Evolutionary conservation across 2,329 filamentous ascomycete species (phyloP).

Genomic region (Fusarium transvaalense): DNA sequence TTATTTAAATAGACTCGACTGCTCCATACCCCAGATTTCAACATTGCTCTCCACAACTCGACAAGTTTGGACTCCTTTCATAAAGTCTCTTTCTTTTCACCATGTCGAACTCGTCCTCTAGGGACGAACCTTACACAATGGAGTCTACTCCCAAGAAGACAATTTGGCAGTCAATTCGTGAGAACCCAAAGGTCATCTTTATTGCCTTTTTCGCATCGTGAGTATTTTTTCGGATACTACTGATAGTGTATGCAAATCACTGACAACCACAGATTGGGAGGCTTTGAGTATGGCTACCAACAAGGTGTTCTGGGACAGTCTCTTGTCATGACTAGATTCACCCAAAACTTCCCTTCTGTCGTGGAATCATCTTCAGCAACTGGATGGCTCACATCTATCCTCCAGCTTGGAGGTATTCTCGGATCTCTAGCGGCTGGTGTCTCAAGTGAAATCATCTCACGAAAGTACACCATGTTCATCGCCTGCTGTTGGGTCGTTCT

Average conservation of each 20-base stretch:
- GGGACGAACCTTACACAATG: conserved; percentile 19
- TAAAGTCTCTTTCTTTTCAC: neutral
- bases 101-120: conserved; percentile 22
- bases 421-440: conserved; percentile 62
- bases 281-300: conserved; percentile 53
- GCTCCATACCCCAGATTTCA: conserved; percentile 30
- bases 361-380: conserved; percentile 60
- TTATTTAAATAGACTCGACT: conserved; percentile 30
- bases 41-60: conserved; percentile 23
- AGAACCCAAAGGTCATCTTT: conserved; percentile 45
- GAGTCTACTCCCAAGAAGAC: conserved; percentile 25
- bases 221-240: neutral
- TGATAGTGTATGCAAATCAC: accelerated
- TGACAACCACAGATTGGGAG: conserved; percentile 36
- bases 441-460: conserved; percentile 62
- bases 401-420: conserved; percentile 63
- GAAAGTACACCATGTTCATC: conserved; percentile 66
- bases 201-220: conserved; percentile 47
- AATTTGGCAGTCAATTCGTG: conserved; percentile 15
- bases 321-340: conserved; percentile 65
- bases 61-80: neutral
- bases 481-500: conserved; percentile 62
- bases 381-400: conserved; percentile 65
- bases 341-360: conserved; percentile 62
- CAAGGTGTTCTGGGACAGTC: conserved; percentile 67